Evolutionary conservation across 768 basidiomycete genomes (phyloP).

Genomic region (Termitomyces sp.): DNA sequence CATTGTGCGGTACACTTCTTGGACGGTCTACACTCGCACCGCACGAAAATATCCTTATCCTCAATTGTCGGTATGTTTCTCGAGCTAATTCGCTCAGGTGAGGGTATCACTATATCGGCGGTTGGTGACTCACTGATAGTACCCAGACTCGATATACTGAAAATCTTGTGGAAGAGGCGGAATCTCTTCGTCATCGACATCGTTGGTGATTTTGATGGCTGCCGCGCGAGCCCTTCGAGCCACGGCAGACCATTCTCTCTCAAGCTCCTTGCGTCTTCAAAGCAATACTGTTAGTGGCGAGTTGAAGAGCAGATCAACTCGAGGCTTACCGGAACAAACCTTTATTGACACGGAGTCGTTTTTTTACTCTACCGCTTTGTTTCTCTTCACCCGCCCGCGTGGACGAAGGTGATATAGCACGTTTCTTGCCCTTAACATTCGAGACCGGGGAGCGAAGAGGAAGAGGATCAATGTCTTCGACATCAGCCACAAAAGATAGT

Average conservation of each 20-base stretch:
- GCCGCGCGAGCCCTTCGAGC: constrained; percentile 26
- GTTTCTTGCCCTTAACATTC: neutral
- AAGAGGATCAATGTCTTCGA: neutral
- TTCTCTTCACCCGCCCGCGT: neutral
- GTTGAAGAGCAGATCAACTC: neutral
- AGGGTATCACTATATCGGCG: neutral
- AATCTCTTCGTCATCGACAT: constrained; percentile 37
- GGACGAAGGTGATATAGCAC: neutral
- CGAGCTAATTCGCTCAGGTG: constrained; percentile 9
- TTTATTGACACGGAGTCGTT: neutral
- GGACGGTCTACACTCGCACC: constrained; percentile 41
- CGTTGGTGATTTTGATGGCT: constrained; percentile 31
- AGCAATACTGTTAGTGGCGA: neutral
- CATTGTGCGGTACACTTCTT: constrained; percentile 27
- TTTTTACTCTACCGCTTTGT: neutral
- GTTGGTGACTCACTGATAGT: constrained; percentile 38
- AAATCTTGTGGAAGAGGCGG: constrained; percentile 42
- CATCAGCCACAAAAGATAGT: neutral
- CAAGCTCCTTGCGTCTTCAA: constrained; percentile 20
- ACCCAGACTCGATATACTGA: constrained; percentile 48
- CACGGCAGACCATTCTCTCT: constrained; percentile 28
- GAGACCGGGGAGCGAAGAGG: neutral
- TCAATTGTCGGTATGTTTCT: constrained; percentile 10
- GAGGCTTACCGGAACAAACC: neutral
- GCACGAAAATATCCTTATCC: constrained; percentile 31